Conservation (phyloP, 2,329 filamentous ascomycete genomes). For the Xylariaceae sp. region DNA sequence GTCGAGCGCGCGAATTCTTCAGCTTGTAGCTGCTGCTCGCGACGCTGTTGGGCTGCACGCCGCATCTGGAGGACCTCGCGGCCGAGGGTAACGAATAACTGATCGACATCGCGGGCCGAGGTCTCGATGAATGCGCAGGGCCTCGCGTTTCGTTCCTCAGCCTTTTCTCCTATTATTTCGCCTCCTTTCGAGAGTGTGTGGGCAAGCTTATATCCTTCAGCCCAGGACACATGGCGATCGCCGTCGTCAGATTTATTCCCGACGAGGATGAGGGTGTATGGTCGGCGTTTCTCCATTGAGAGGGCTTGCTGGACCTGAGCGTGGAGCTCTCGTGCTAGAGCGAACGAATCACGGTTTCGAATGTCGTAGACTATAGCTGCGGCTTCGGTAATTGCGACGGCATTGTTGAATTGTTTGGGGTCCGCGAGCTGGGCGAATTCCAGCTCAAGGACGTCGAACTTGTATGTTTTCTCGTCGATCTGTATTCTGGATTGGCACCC, state of each 20-base stretch:
- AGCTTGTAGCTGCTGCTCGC: conserved; percentile 20
- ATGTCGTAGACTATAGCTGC: conserved; percentile 31
- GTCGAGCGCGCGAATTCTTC: conserved; percentile 5
- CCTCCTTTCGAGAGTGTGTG: conserved; percentile 11
- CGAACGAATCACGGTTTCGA: conserved; percentile 26
- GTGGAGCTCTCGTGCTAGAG: conserved; percentile 11
- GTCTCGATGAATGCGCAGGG: conserved; percentile 31
- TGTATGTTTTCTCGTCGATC: conserved; percentile 31
- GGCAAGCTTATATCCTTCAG: conserved; percentile 30
- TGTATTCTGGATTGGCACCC: conserved; percentile 34
- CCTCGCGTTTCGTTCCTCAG: no score
- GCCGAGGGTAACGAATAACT: conserved; percentile 32
- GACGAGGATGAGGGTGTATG: conserved; percentile 25
- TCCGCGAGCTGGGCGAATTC: conserved; percentile 31
- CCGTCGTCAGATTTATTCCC: conserved; percentile 35
- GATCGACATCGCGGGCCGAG: conserved; percentile 33
- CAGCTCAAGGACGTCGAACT: conserved; percentile 36
- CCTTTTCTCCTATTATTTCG: no score
- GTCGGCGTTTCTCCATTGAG: conserved; percentile 8
- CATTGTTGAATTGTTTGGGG: conserved; percentile 34
- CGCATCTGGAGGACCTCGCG: conserved; percentile 32
- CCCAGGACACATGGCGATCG: conserved; percentile 29
- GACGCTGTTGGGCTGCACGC: conserved; percentile 23
- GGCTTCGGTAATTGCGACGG: conserved; percentile 39
- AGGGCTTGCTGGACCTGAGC: conserved; percentile 26